A percentile compares a stretch with the other conserved stretches of the same genome.
Conservation (phyloP, 2,329 filamentous ascomycete species). For the Aureobasidium namibiae region DNA sequence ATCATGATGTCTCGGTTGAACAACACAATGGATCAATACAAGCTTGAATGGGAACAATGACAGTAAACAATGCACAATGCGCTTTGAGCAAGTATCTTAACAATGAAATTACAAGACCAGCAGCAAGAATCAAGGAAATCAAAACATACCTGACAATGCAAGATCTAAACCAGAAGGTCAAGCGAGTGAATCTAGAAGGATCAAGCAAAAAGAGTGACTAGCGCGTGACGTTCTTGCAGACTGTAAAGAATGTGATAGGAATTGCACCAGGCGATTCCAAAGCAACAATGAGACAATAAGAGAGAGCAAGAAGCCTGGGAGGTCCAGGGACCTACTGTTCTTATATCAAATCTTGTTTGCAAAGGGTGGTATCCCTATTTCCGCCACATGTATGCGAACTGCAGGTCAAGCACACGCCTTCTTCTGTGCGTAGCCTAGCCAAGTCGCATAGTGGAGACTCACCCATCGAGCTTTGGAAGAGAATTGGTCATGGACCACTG, state of each 20-base stretch:
- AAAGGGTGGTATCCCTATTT: constrained; percentile 1
- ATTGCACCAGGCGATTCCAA: constrained; percentile 9
- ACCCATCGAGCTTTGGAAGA: background rate
- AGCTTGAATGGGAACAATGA: background rate
- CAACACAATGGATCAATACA: background rate
- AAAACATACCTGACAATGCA: background rate
- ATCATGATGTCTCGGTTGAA: background rate
- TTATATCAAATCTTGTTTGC: constrained; percentile 2
- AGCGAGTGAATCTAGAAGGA: background rate
- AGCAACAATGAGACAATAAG: background rate
- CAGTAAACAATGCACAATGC: background rate
- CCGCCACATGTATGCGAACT: constrained; percentile 1
- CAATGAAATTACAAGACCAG: background rate
- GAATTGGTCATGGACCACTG: background rate
- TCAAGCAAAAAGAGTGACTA: background rate
- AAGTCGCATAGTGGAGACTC: constrained; percentile 1
- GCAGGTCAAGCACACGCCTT: background rate
- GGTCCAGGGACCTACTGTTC: background rate
- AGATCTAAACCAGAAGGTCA: background rate
- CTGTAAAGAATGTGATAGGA: constrained; percentile 10
- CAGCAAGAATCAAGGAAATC: background rate
- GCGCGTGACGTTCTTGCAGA: background rate
- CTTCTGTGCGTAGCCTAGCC: constrained; percentile 1
- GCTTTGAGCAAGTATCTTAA: background rate
- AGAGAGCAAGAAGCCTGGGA: background rate